phyloP scores from a whole-genome alignment of 2,329 filamentous ascomycete genomes.

The Pseudonectria foliicola region DNA sequence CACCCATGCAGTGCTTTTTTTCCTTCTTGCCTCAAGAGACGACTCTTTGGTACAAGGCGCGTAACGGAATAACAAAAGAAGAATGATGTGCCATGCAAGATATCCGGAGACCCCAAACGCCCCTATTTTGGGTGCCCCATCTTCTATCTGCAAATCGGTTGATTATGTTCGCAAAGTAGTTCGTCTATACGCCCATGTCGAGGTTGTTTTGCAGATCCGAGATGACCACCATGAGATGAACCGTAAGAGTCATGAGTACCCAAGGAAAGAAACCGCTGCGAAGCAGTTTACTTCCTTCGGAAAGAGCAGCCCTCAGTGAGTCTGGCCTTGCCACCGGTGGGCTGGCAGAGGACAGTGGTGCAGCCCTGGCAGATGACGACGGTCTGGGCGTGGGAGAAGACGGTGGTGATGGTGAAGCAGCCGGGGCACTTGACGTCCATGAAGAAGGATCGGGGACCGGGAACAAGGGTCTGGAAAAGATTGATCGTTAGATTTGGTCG shows the following conservation, averaged over 20 bases:
- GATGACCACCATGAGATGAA: constrained; percentile 47
- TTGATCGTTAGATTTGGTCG: constrained; percentile 16
- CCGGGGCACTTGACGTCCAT: constrained; percentile 99
- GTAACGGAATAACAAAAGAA: constrained; percentile 40
- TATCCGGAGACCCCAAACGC: constrained; percentile 76
- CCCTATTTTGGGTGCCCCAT: constrained; percentile 59
- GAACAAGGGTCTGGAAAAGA: constrained; percentile 70
- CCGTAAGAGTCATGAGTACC: constrained; percentile 43
- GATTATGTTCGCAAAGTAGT: constrained; percentile 38
- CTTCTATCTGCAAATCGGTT: constrained; percentile 61
- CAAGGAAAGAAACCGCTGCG: constrained; percentile 41
- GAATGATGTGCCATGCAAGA: constrained; percentile 60
- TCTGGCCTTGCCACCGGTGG: constrained; percentile 97
- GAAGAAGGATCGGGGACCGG: constrained; percentile 97
- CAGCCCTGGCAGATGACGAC: constrained; percentile 99
- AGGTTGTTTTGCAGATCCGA: constrained; percentile 50
- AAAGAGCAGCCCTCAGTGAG: constrained; percentile 99
- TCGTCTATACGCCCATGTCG: constrained; percentile 45
- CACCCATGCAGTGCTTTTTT: constrained; percentile 47
- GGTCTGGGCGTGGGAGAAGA: constrained; percentile 99
- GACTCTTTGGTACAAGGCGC: constrained; percentile 40
- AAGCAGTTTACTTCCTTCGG: constrained; percentile 90
- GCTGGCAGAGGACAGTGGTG: constrained; percentile 99
- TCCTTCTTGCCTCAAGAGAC: constrained; percentile 29
- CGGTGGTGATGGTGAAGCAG: constrained; percentile 99